phyloP scores from a whole-genome alignment of 371 early-diverging fungal species.

The Spiromyces aspiralis region DNA sequence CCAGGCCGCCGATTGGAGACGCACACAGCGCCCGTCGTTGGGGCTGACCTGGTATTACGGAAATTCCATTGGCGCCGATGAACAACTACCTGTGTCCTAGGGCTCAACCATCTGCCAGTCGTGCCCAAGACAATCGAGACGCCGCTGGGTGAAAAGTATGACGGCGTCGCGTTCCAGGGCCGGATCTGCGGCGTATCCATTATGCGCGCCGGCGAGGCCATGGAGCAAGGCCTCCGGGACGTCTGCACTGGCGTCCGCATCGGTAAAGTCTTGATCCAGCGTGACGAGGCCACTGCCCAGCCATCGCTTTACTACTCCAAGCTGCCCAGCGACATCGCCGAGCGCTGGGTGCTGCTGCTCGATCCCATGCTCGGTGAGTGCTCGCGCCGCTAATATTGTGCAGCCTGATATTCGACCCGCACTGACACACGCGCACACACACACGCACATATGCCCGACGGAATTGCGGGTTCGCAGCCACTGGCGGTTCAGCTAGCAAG shows the following conservation, averaged over 20 bases:
- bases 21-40: too few relatives aligned
- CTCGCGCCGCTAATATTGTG: background rate
- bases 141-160: conserved; percentile 53
- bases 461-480: too few relatives aligned
- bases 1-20: too few relatives aligned
- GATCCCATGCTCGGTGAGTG: conserved; percentile 82
- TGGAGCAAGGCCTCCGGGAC: conserved; percentile 82
- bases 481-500: conserved; percentile 85
- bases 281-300: conserved; percentile 82
- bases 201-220: conserved; percentile 90
- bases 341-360: conserved; percentile 67
- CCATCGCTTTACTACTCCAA: conserved; percentile 80
- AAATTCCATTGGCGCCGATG: too few relatives aligned
- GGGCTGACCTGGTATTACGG: background rate
- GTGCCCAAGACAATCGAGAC: conserved; percentile 58
- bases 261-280: conserved; percentile 88
- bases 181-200: conserved; percentile 90
- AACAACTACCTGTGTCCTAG: too few relatives aligned
- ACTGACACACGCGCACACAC: too few relatives aligned
- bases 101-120: conserved; percentile 78
- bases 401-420: conserved; percentile 1
- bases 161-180: conserved; percentile 66
- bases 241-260: conserved; percentile 81
- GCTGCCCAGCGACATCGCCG: conserved; percentile 70
- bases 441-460: too few relatives aligned